Percentiles rank a stretch among this genome's conserved stretches.
These are phyloP conservation scores for Sindora glabra DNA, from an alignment of 306 rosid genomes.

Conservation along the genomic window DNA sequence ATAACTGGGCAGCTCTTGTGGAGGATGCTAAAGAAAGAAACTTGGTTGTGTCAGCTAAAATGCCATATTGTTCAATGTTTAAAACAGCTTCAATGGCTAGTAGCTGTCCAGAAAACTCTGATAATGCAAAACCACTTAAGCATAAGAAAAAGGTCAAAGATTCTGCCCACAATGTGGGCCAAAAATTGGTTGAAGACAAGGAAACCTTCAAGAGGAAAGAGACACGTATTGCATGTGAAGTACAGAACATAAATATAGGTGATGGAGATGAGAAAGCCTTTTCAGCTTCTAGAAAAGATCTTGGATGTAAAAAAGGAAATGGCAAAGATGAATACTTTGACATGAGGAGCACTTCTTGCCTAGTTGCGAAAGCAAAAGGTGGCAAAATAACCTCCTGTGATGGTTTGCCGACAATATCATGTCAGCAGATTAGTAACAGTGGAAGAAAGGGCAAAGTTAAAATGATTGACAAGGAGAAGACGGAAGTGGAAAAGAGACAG, in stretches of 20 bases:
- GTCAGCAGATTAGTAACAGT: conserved; percentile 20
- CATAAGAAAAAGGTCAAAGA: conserved; percentile 32
- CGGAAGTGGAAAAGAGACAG: conserved; percentile 33
- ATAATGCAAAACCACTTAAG: conserved; percentile 22
- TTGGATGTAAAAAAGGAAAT: conserved; percentile 7
- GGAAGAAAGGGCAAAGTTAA: conserved; percentile 28
- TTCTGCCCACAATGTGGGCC: conserved; percentile 17
- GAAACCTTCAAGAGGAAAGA: conserved; percentile 29
- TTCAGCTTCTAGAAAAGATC: conserved; percentile 23
- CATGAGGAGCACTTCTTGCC: conserved; percentile 19
- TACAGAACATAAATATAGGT: conserved; percentile 24
- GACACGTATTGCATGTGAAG: conserved; percentile 20
- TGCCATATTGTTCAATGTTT: conserved; percentile 59
- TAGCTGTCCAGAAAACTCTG: conserved; percentile 20
- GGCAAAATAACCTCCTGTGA: conserved; percentile 19
- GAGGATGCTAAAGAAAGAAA: conserved; percentile 80
- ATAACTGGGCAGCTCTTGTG: conserved; percentile 80
- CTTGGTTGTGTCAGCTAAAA: conserved; percentile 39
- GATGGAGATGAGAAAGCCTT: conserved; percentile 14
- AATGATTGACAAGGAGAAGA: conserved; percentile 19
- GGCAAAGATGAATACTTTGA: conserved; percentile 25
- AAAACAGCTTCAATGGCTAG: conserved; percentile 27
- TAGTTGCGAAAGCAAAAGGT: conserved; percentile 18
- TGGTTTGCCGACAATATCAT: conserved; percentile 2
- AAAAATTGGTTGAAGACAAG: conserved; percentile 16